phyloP scores from a whole-genome alignment of 768 basidiomycete genomes.

The Neoboletus brunneissimus region DNA sequence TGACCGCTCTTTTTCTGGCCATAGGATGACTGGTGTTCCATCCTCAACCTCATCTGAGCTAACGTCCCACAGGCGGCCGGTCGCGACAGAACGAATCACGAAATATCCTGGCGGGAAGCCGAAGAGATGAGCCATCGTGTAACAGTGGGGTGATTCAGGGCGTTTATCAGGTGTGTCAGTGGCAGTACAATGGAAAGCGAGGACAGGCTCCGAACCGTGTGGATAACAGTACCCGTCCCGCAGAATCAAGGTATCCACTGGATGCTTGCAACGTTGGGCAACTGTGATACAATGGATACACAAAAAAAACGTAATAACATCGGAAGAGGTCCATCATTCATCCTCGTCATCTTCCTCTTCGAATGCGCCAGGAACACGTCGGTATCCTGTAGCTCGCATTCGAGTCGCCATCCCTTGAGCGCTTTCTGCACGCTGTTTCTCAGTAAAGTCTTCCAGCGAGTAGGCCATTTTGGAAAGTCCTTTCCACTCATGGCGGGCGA shows the following conservation, averaged over 20 bases:
- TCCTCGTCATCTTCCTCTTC: conserved; percentile 23
- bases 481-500: conserved; percentile 97
- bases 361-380: conserved; percentile 29
- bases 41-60: conserved; percentile 34
- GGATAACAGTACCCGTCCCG: not conserved
- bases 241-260: not conserved
- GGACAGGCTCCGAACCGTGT: not conserved
- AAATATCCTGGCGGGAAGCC: conserved; percentile 42
- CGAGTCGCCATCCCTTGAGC: conserved; percentile 17
- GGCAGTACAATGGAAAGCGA: not conserved
- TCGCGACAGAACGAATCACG: conserved; percentile 37
- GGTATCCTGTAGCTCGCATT: conserved; percentile 9
- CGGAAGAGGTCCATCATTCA: not conserved
- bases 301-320: not conserved
- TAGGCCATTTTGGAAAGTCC: conserved; percentile 72
- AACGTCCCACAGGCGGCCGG: conserved; percentile 37
- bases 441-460: conserved; percentile 71
- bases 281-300: not conserved
- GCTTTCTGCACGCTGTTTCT: conserved; percentile 45
- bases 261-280: no score
- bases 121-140: conserved; percentile 24
- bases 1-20: conserved; percentile 70
- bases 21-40: conserved; percentile 53
- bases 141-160: not conserved
- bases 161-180: conserved; percentile 1